Evolutionary conservation across 495 filamentous ascomycete species (phyloP).

Genomic region (Zalerion maritima): DNA sequence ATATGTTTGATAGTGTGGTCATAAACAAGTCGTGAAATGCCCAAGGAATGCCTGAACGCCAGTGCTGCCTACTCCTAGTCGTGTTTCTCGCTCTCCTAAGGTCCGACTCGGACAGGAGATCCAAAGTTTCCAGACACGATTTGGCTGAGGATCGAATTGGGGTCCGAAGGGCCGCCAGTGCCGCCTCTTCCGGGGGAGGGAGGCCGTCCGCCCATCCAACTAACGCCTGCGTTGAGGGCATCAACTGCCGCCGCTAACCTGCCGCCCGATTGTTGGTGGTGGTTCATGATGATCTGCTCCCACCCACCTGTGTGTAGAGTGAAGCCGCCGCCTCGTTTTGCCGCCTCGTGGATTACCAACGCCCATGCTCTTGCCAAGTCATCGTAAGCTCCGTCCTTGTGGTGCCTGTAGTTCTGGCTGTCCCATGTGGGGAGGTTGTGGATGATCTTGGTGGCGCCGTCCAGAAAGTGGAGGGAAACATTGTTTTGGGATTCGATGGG

Average conservation of each 20-base stretch:
- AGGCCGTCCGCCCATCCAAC: conserved; percentile 52
- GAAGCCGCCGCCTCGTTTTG: conserved; percentile 83
- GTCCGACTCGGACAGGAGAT: conserved; percentile 58
- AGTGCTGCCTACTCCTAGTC: no score
- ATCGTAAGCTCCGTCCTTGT: conserved; percentile 90
- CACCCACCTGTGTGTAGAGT: conserved; percentile 81
- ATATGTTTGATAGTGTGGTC: no score
- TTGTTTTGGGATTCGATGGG: conserved; percentile 73
- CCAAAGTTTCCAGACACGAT: conserved; percentile 67
- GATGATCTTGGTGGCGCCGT: conserved; percentile 77
- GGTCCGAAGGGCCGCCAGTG: conserved; percentile 28
- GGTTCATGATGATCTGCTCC: conserved; percentile 77
- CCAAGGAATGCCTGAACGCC: no score
- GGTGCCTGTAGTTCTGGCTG: conserved; percentile 68
- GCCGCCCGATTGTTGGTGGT: conserved; percentile 76
- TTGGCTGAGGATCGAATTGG: conserved; percentile 61
- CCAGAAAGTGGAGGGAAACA: conserved; percentile 68
- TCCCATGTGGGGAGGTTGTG: conserved; percentile 82
- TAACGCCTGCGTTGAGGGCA: conserved; percentile 56
- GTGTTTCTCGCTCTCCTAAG: conserved; percentile 52
- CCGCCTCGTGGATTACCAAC: conserved; percentile 77
- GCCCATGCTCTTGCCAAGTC: conserved; percentile 91
- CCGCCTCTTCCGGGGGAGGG: conserved; percentile 24
- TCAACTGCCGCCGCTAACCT: conserved; percentile 68
- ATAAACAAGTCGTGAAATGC: no score